Percentiles rank a stretch among this genome's conserved stretches.
These are phyloP conservation scores for Pythium chondricola DNA, from an alignment of 352 stramenopile genomes.

Conservation along the genomic window DNA sequence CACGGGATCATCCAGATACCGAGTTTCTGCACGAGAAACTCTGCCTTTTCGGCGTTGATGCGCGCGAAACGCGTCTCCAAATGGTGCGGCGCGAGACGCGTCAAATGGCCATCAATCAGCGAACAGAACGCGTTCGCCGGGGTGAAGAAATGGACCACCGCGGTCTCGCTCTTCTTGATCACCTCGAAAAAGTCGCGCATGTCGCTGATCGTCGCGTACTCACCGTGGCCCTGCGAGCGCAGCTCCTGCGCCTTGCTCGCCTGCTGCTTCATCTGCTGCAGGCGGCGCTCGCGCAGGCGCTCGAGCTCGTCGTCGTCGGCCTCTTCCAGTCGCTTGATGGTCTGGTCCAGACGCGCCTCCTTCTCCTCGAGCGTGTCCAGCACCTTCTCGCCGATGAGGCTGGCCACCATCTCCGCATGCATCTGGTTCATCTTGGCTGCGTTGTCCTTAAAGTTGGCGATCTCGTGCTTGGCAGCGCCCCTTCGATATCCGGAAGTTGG, in stretches of 20 bases:
- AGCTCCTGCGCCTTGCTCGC: conserved; percentile 64
- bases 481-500: no score
- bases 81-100: conserved; percentile 86
- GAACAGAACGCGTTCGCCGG: conserved; percentile 90
- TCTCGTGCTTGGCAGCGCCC: background rate
- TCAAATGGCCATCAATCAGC: conserved; percentile 91
- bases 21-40: conserved; percentile 95
- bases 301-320: conserved; percentile 89
- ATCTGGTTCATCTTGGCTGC: conserved; percentile 42
- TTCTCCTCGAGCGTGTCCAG: conserved; percentile 84
- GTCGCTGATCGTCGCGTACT: conserved; percentile 87
- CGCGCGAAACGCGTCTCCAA: conserved; percentile 94
- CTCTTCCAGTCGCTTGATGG: conserved; percentile 77
- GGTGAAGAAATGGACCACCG: conserved; percentile 96
- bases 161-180: conserved; percentile 87
- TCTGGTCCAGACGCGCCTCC: conserved; percentile 77
- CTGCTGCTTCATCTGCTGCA: conserved; percentile 73
- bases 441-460: background rate
- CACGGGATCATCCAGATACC: conserved; percentile 96
- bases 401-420: conserved; percentile 73
- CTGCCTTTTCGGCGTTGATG: conserved; percentile 95
- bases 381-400: conserved; percentile 80
- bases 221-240: conserved; percentile 74
- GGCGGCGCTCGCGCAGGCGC: conserved; percentile 71
- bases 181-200: conserved; percentile 94